These are phyloP conservation scores for Aspergillus viridinutans DNA, from an alignment of 2,329 filamentous ascomycete genomes.

Conservation along the genomic window DNA sequence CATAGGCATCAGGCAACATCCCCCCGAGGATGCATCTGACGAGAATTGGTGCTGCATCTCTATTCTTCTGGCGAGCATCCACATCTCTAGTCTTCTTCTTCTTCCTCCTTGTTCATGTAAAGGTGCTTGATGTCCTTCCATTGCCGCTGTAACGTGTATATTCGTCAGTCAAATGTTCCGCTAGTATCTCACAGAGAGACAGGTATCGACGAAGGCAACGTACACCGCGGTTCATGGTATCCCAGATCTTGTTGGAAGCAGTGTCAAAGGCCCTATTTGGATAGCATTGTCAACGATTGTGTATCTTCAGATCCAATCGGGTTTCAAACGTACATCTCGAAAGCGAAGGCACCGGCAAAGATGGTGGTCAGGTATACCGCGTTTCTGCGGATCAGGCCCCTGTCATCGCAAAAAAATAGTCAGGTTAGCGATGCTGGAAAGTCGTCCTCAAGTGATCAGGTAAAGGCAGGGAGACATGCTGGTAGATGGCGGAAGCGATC, in stretches of 20 bases:
- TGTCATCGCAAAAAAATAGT: slow-evolving; percentile 36
- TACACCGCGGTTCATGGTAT: slow-evolving; percentile 87
- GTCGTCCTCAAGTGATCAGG: neutral
- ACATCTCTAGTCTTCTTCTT: slow-evolving; percentile 52
- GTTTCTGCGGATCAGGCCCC: slow-evolving; percentile 82
- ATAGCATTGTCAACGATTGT: slow-evolving; percentile 16
- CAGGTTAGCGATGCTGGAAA: slow-evolving; percentile 14
- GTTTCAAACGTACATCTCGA: slow-evolving; percentile 73
- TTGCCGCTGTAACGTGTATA: slow-evolving; percentile 66
- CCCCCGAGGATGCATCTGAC: neutral
- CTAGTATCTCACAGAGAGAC: neutral
- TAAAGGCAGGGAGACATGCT: slow-evolving; percentile 46
- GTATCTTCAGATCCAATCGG: slow-evolving; percentile 3
- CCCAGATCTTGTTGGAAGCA: slow-evolving; percentile 81
- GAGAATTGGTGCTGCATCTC: neutral
- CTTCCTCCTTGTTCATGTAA: slow-evolving; percentile 69
- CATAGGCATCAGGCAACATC: slow-evolving; percentile 3
- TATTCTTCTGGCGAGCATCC: slow-evolving; percentile 7
- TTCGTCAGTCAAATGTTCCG: slow-evolving; percentile 11
- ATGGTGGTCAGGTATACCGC: slow-evolving; percentile 80
- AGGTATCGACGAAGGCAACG: slow-evolving; percentile 36
- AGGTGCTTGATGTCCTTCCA: slow-evolving; percentile 98
- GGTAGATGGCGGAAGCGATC: slow-evolving; percentile 56
- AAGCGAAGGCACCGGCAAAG: slow-evolving; percentile 82
- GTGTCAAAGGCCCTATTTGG: slow-evolving; percentile 72